Conservation (phyloP, 2,329 filamentous ascomycete genomes). For the Scolecobasidium constrictum region DNA sequence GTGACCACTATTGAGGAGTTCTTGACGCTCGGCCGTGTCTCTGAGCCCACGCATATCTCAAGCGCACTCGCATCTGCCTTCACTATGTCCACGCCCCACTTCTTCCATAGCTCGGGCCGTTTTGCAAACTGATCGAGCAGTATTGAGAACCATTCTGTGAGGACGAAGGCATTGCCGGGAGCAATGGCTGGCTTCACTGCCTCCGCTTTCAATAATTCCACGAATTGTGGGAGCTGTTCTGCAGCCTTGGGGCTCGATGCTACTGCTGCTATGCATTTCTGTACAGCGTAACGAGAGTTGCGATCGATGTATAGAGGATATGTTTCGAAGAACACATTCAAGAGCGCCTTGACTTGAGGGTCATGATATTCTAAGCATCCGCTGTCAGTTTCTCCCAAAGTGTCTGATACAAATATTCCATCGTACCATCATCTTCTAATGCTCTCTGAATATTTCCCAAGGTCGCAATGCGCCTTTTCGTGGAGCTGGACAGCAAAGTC, state of each 20-base stretch:
- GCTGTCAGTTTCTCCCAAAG: conserved; percentile 4
- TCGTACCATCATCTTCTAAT: conserved; percentile 30
- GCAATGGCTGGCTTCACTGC: conserved; percentile 68
- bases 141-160: conserved; percentile 81
- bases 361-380: conserved; percentile 25
- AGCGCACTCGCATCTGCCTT: conserved; percentile 60
- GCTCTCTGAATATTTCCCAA: conserved; percentile 32
- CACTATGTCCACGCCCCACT: conserved; percentile 55
- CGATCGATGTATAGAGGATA: conserved; percentile 82
- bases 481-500: conserved; percentile 33
- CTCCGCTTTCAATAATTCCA: conserved; percentile 59
- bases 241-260: conserved; percentile 49
- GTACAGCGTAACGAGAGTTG: conserved; percentile 69
- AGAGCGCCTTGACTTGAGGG: conserved; percentile 39
- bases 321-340: conserved; percentile 73
- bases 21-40: conserved; percentile 52
- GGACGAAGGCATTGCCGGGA: conserved; percentile 69
- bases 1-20: conserved; percentile 68
- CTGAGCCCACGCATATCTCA: conserved; percentile 56
- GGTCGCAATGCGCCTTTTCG: conserved; percentile 34
- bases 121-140: conserved; percentile 61
- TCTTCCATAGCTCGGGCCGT: conserved; percentile 49
- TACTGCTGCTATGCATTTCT: conserved; percentile 64
- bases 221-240: conserved; percentile 49
- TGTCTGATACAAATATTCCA: neutral